Percentiles rank a stretch among this genome's conserved stretches.
These are phyloP conservation scores for Golubevia pallescens DNA, from an alignment of 1,284 basidiomycete genomes.

Conservation along the genomic window DNA sequence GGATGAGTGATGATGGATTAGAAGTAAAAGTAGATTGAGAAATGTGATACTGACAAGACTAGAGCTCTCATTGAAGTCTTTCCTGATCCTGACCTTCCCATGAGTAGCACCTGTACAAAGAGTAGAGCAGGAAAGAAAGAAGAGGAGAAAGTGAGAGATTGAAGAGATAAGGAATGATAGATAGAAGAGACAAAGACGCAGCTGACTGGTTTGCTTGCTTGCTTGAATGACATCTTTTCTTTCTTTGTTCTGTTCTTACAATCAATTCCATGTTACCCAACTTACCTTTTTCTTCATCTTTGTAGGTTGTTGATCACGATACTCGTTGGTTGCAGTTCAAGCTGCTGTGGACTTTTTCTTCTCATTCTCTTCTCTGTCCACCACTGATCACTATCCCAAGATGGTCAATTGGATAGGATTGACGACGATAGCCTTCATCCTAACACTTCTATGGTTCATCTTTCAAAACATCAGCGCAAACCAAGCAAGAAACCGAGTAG, in stretches of 20 bases:
- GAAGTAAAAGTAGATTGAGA: conserved; percentile 2
- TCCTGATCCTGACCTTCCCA: conserved; percentile 67
- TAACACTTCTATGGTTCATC: no score
- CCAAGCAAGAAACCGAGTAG: no score
- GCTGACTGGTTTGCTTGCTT: conserved; percentile 17
- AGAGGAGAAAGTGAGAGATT: no score
- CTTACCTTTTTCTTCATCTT: conserved; percentile 36
- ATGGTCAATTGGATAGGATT: no score
- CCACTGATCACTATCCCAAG: not conserved
- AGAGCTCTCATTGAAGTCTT: conserved; percentile 97
- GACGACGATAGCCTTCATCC: no score
- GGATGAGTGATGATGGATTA: conserved; percentile 8
- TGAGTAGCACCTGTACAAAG: conserved; percentile 42
- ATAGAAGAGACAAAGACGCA: not conserved
- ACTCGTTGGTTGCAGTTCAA: no score
- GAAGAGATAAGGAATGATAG: not conserved
- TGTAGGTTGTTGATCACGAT: no score
- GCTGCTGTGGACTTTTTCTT: not conserved
- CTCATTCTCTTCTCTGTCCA: not conserved
- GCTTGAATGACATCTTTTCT: no score
- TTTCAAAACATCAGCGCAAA: no score
- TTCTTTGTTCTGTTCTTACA: conserved; percentile 6
- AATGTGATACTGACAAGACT: conserved; percentile 79
- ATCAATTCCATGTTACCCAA: not conserved
- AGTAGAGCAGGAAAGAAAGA: no score